Conservation (phyloP, 768 basidiomycete species). For the Vararia minispora region DNA sequence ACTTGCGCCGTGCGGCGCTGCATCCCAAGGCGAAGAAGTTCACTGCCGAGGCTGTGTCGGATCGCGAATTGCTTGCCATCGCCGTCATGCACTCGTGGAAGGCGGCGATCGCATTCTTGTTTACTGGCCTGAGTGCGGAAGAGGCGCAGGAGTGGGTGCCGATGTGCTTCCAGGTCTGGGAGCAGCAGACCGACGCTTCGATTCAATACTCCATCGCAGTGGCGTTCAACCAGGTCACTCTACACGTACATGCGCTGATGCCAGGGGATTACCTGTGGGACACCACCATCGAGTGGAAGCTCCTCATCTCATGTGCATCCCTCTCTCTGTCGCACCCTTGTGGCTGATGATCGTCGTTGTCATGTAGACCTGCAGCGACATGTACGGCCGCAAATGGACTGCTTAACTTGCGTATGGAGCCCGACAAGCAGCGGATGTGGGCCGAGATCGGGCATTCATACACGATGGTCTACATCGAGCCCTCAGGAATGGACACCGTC, state of each 20-base stretch:
- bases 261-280: slow-evolving; percentile 26
- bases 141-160: slow-evolving; percentile 38
- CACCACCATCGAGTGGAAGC: slow-evolving; percentile 33
- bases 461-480: slow-evolving; percentile 36
- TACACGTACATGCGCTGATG: slow-evolving; percentile 32
- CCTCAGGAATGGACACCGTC: slow-evolving; percentile 26
- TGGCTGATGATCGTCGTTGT: background rate
- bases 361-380: slow-evolving; percentile 20
- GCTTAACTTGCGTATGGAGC: slow-evolving; percentile 45
- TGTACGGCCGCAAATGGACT: slow-evolving; percentile 47
- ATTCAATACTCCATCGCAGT: slow-evolving; percentile 52
- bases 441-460: slow-evolving; percentile 38
- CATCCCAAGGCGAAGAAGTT: slow-evolving; percentile 54
- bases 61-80: slow-evolving; percentile 60
- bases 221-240: slow-evolving; percentile 34
- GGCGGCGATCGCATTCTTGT: slow-evolving; percentile 40
- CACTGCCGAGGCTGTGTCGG: slow-evolving; percentile 46
- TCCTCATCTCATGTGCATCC: slow-evolving; percentile 19
- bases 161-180: slow-evolving; percentile 44
- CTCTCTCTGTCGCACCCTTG: too few relatives aligned
- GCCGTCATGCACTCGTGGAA: slow-evolving; percentile 66
- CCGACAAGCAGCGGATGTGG: slow-evolving; percentile 59
- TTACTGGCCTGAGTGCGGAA: slow-evolving; percentile 29
- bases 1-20: slow-evolving; percentile 36
- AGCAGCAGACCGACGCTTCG: slow-evolving; percentile 47